A percentile compares a stretch with the other conserved stretches of the same genome.
Conservation (phyloP, 495 filamentous ascomycete species). For the Achaetomiella virescens region DNA sequence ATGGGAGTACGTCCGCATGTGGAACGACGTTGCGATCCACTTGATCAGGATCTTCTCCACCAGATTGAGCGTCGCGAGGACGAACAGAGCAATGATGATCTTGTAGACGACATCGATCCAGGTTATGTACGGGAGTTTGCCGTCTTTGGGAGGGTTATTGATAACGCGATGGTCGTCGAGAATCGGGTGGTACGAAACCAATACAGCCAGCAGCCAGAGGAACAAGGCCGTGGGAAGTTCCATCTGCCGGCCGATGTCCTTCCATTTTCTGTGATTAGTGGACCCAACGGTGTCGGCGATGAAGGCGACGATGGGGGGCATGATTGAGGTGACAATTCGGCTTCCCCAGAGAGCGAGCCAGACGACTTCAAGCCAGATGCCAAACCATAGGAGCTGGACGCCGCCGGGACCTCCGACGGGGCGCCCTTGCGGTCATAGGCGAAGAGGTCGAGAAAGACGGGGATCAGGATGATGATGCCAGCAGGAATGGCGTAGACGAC, state of each 20-base stretch:
- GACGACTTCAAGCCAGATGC: constrained; percentile 88
- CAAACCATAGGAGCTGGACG: constrained; percentile 80
- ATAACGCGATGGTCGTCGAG: constrained; percentile 67
- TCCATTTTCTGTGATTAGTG: constrained; percentile 84
- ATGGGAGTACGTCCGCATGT: constrained; percentile 83
- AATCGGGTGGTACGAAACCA: constrained; percentile 64
- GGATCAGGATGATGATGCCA: constrained; percentile 67
- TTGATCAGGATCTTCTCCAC: constrained; percentile 92
- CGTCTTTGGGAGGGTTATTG: constrained; percentile 34
- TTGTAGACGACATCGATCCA: constrained; percentile 85
- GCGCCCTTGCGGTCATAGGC: constrained; percentile 41
- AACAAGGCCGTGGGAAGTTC: constrained; percentile 84
- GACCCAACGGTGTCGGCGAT: constrained; percentile 75
- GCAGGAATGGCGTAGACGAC: constrained; percentile 80
- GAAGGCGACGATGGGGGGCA: constrained; percentile 62
- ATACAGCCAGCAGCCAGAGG: constrained; percentile 84
- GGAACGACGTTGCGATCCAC: constrained; percentile 89
- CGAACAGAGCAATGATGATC: constrained; percentile 76
- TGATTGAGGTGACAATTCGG: constrained; percentile 64
- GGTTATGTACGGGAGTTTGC: constrained; percentile 41
- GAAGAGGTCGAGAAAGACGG: constrained; percentile 70
- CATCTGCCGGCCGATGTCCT: constrained; percentile 77
- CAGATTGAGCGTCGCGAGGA: constrained; percentile 73
- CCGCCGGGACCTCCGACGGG: constrained; percentile 62
- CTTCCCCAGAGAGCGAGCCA: constrained; percentile 90